Evolutionary conservation across 805 yeast species (phyloP), one percentile per base, ranked within the genome.

Genomic region (Nakazawaea anatomiae): DNA sequence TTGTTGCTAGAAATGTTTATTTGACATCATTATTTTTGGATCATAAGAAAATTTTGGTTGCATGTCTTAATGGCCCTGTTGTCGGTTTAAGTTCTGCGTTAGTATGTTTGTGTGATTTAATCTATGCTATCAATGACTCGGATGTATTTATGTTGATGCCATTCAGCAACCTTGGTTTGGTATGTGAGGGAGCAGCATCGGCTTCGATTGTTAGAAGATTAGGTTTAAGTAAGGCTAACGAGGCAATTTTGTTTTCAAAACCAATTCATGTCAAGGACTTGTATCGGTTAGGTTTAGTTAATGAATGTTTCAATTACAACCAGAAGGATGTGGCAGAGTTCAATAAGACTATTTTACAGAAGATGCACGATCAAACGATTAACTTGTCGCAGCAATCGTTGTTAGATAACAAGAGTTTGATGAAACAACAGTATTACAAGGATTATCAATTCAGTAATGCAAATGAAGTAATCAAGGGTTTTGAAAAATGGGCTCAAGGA

Each of bases 21-120:
- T 67, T 89, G 50, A 83, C 94, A 4, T 78, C 82, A 55, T 71
- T 84, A 39, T 80, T 87, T 62, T 78, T 80, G 55, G 77, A 81
- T 59, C 96, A 89, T 66, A 67, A 75, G 8, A 89, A 89, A 63
- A 72, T 88, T 7, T 68, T 89, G 38, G 82, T 82, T 30, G 79
- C 80, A 42, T 91, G 89, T 4, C 72, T 89, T 52, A 89, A 89
- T 62, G 97, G 97, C 0, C 96, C 97, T 0, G 95, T 82, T 5
- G 77, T 89, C 52, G 97, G 97, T 0, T 74, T 89, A 52, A 72
- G 83, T 34, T 81, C 91, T 2, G 89, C 90, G 0, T 65, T 89
- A 48, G 83, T 88, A 10, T 78, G 85, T n/a, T 68, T 86, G 49
- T 81, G 87, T 66, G 97, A 89, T 66, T 73, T 89, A 53, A 74